These are phyloP conservation scores for Boletales sp. DNA, from an alignment of 768 basidiomycete species.

Conservation along the genomic window DNA sequence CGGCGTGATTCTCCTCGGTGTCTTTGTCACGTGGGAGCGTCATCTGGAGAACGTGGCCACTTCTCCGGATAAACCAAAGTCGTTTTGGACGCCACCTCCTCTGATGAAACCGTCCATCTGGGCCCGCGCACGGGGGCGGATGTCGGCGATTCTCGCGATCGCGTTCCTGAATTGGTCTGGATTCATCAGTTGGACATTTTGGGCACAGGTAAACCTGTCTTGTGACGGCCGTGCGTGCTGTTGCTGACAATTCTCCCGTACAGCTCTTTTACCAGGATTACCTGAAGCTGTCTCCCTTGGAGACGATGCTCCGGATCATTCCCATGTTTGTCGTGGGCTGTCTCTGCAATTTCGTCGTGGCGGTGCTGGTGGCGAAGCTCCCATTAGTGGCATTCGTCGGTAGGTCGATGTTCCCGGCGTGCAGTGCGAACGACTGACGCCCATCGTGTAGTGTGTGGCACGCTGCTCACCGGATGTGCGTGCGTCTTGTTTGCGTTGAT, in stretches of 20 bases:
- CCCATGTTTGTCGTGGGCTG: constrained; percentile 71
- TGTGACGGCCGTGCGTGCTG: background rate
- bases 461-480: constrained; percentile 53
- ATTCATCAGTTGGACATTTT: constrained; percentile 54
- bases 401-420: constrained; percentile 19
- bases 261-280: constrained; percentile 76
- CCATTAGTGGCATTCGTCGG: constrained; percentile 57
- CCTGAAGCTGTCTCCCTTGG: constrained; percentile 47
- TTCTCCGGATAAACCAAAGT: constrained; percentile 11
- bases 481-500: constrained; percentile 69
- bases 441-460: constrained; percentile 45
- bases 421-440: background rate
- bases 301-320: constrained; percentile 61
- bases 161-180: constrained; percentile 62
- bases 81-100: constrained; percentile 49
- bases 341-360: constrained; percentile 63
- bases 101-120: constrained; percentile 63
- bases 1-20: constrained; percentile 50
- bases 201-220: constrained; percentile 36
- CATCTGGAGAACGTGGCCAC: constrained; percentile 44
- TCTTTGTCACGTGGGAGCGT: constrained; percentile 66
- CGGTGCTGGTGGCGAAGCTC: constrained; percentile 52
- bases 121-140: constrained; percentile 57
- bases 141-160: constrained; percentile 59
- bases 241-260: background rate